Percentiles rank a stretch among this genome's conserved stretches.
Conservation (phyloP, 805 yeast genomes). For the Hagleromyces aurorensis region DNA sequence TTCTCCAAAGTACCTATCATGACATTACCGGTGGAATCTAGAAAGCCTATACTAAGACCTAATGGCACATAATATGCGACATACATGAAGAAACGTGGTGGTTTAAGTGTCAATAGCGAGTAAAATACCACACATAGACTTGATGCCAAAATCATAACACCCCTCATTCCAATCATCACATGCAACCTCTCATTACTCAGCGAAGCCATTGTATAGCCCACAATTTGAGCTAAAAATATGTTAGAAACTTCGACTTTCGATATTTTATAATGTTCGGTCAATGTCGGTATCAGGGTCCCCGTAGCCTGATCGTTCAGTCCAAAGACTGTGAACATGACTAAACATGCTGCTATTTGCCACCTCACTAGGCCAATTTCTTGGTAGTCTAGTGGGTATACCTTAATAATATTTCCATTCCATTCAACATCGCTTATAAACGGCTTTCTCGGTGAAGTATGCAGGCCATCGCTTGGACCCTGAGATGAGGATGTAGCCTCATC, state of each 20-base stretch:
- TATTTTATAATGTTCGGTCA: constrained; percentile 21
- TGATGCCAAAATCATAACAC: constrained; percentile 22
- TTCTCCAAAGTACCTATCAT: constrained; percentile 29
- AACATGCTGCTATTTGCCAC: constrained; percentile 24
- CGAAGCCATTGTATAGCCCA: constrained; percentile 28
- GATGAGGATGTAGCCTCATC: no score
- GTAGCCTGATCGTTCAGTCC: constrained; percentile 31
- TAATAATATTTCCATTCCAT: constrained; percentile 23
- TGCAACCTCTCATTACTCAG: constrained; percentile 26
- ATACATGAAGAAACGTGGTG: constrained; percentile 19
- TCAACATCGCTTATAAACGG: no score
- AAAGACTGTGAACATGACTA: constrained; percentile 25
- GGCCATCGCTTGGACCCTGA: no score
- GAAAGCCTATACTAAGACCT: constrained; percentile 30
- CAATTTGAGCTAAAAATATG: constrained; percentile 26
- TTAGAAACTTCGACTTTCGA: constrained; percentile 23
- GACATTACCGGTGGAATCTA: constrained; percentile 30
- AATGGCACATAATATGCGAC: constrained; percentile 24
- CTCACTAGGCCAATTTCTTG: constrained; percentile 21
- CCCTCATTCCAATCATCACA: constrained; percentile 21
- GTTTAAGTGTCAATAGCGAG: constrained; percentile 17
- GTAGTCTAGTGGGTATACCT: constrained; percentile 24
- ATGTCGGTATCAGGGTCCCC: constrained; percentile 30
- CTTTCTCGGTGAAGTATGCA: no score
- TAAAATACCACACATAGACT: constrained; percentile 16